Base-by-base conservation (phyloP, 169 alveolate species). In the Plasmodium vivax region DNA sequence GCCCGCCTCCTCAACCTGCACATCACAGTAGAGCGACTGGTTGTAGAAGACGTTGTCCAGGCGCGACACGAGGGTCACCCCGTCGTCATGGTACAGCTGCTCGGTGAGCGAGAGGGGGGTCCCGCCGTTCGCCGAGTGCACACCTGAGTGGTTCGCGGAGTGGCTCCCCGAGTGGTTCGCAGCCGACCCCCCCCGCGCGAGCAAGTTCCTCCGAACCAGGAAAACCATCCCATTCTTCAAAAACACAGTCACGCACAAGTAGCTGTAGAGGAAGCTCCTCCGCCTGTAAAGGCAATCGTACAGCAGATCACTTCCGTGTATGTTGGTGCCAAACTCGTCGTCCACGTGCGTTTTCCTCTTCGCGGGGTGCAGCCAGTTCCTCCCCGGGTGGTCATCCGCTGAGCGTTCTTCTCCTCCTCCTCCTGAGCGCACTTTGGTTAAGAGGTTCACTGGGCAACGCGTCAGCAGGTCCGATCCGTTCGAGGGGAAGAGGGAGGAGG, bases 151-250 rank as follows among this genome's bases (percentile, higher is more conserved):
- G n/a, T n/a, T n/a, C n/a, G n/a, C n/a, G n/a, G n/a, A n/a, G n/a
- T 51, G 62, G 45, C 7, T 38, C 8, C 45, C 45, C 45, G 7
- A 2, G 3, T 1, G 45, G 62, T 51, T 51, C 1, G 23, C 16
- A 7, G 34, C 73, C 14, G 36, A 3, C 5, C 19, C 51, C n/a
- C 38, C 82, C 5, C 16, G 27, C 3, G 8, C 58, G 79, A 87
- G 75, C 81, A 87, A 56, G 32, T 87, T 87, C 19, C 87, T 87
- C 36, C 93, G 34, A 4, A 87, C 12, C n/a, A 87, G 38, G 23
- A 51, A 87, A 36, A 87, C 77, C 85, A 54, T 77, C 14, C 93
- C 93, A 77, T 87, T 87, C 47, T 87, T 87, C 6, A 87, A 71
- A 32, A 34, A 87, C 19, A 87, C 68, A 87, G 56, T 77, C 32